Evolutionary conservation across 2,329 filamentous ascomycete species (phyloP), one percentile per base, ranked within the genome.

Genomic region (Apiospora malaysiana): DNA sequence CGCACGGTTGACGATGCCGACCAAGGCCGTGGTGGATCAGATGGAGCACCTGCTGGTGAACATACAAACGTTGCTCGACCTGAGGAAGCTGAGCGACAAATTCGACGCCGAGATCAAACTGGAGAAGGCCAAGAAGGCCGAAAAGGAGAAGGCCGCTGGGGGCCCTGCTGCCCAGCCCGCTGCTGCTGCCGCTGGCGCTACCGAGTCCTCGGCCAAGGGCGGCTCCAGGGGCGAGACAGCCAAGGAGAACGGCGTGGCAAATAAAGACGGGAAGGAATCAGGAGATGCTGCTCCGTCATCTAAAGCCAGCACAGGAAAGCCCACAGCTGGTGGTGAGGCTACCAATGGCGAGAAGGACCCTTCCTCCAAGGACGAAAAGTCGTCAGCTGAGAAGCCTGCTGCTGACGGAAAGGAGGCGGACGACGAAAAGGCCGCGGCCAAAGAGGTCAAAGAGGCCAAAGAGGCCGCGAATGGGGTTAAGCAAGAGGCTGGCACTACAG

Each of bases 21-120:
- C 93, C 0, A 86, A 86, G n/a, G 85, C 86, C 8, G 92, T 94
- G 0, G 91, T 92, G 6, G 87, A 89, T 68, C 87, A 90, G 72
- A 95, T 93, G 77, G 93, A 95, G 81, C 83, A 85, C 73, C 85
- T 96, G 2, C 87, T 95, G 70, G 83, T 81, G n/a, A 88, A 89
- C 65, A 91, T 96, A 49, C 88, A 90, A 69, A 83, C 86, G 46
- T 82, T 96, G 37, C 86, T 96, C 5, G 93, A 96, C 73, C 85
- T 92, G 72, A 86, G 92, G 72, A 95, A 95, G 83, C 82, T 92
- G 40, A 86, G 88, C 21, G 93, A 96, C 79, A 94, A 94, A 83
- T 84, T 95, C 43, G 91, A 94, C 73, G 88, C 85, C 16, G 93
- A 95, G 81, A 87, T 93, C 75, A 88, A 87, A 76, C 76, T 90